Evolutionary conservation across 2,329 filamentous ascomycete species (phyloP).

Genomic region (Talaromyces atroroseus): DNA sequence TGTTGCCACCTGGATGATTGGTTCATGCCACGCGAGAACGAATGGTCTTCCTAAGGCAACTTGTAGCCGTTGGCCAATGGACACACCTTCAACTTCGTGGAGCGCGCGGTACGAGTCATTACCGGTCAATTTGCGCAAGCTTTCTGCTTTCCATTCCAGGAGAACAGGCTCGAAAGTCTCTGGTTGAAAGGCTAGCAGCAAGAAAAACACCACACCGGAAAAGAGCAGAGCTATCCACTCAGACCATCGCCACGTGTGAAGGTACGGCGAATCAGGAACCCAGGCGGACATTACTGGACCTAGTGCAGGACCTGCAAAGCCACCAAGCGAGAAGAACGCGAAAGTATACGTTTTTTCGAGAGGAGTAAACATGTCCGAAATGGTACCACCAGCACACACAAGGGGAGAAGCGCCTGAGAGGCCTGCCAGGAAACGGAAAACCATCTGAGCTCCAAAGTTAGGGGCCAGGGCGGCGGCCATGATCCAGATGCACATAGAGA

Average conservation of each 20-base stretch:
- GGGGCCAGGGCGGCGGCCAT: not conserved
- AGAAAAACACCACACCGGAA: conserved; percentile 24
- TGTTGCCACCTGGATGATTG: too few relatives aligned
- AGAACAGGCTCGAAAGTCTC: conserved; percentile 44
- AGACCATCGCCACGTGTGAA: conserved; percentile 37
- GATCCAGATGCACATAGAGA: not conserved
- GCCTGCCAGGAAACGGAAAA: not conserved
- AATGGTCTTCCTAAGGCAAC: too few relatives aligned
- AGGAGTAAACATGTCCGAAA: conserved; percentile 32
- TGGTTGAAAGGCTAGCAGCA: conserved; percentile 39
- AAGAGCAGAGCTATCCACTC: conserved; percentile 38
- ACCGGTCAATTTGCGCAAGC: conserved; percentile 30
- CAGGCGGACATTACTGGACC: conserved; percentile 40
- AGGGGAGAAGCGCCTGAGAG: conserved; percentile 39
- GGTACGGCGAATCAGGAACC: conserved; percentile 28
- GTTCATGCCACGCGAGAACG: too few relatives aligned
- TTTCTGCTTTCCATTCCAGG: conserved; percentile 35
- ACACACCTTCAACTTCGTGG: too few relatives aligned
- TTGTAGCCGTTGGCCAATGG: too few relatives aligned
- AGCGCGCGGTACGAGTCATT: conserved; percentile 21
- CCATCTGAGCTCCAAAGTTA: not conserved
- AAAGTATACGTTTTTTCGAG: conserved; percentile 40
- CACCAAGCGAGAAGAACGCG: conserved; percentile 44
- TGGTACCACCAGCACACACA: conserved; percentile 38
- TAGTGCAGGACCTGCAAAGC: conserved; percentile 25